phyloP scores from a whole-genome alignment of 169 alveolate genomes.

The Plasmodium reichenowi region DNA sequence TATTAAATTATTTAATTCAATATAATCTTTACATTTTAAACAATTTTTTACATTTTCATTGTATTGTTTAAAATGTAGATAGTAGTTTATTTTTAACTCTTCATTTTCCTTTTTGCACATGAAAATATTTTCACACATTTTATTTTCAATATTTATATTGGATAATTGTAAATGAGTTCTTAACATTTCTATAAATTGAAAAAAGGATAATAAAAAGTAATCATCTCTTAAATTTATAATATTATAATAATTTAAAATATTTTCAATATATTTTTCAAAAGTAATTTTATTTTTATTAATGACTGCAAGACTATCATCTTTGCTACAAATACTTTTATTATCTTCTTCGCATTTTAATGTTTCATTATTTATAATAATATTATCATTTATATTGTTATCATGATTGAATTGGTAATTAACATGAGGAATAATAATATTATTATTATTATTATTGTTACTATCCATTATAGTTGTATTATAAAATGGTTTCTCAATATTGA shows the following conservation, averaged over 20 bases:
- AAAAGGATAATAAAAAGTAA: constrained; percentile 28
- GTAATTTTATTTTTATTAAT: constrained; percentile 1
- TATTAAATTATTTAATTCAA: constrained; percentile 1
- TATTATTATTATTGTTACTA: too few relatives aligned
- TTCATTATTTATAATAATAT: not conserved
- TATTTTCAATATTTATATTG: constrained; percentile 8
- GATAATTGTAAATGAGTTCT: constrained; percentile 13
- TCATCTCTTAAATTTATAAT: constrained; percentile 53
- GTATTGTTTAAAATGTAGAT: constrained; percentile 6
- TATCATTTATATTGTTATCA: not conserved
- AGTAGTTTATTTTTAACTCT: not conserved
- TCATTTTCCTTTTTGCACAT: constrained; percentile 1
- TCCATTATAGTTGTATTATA: too few relatives aligned
- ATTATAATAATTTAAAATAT: constrained; percentile 34
- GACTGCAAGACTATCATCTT: not conserved
- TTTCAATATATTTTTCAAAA: not conserved
- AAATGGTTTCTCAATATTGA: too few relatives aligned
- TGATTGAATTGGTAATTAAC: too few relatives aligned
- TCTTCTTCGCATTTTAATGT: not conserved
- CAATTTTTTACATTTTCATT: constrained; percentile 30
- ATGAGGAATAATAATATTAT: too few relatives aligned
- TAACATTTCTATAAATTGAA: constrained; percentile 30
- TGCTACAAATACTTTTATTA: not conserved
- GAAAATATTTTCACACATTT: constrained; percentile 2
- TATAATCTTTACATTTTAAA: constrained; percentile 41